Evolutionary conservation across 768 basidiomycete genomes (phyloP), one percentile per base, ranked within the genome.

Genomic region (Collybiopsis luxurians): DNA sequence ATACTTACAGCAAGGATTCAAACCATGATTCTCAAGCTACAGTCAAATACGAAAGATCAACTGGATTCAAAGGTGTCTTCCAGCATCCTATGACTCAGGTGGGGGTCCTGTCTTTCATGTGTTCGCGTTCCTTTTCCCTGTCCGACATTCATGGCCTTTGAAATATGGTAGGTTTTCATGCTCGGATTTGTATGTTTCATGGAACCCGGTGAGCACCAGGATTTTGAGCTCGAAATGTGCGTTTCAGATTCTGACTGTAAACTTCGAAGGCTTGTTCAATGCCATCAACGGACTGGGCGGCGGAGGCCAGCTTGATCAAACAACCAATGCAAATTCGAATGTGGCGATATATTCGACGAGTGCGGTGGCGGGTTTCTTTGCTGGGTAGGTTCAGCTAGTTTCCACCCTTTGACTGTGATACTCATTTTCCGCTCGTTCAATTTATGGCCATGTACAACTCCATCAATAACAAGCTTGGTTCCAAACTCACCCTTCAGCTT

Each of bases 391-490:
- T 1, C 21, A 3, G n/a, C n/a, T 24, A 3, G n/a, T n/a, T n/a
- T n/a, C n/a, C n/a, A n/a, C n/a, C n/a, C n/a, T n/a, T n/a, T n/a
- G n/a, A n/a, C n/a, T n/a, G n/a, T n/a, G 7, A 21, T 7, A 1
- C 4, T 24, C 27, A 21, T 27, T 19, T 38, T 10, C n/a, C n/a
- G n/a, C n/a, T n/a, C n/a, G n/a, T n/a, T n/a, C n/a, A n/a, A n/a
- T n/a, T n/a, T n/a, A n/a, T n/a, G n/a, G n/a, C 2, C 21, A n/a
- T 26, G 26, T 54, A 13, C 5, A 90, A 90, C 17, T 87, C 89
- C 3, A 72, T 92, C 66, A 90, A 90, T 72, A 95, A 95, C 61
- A 82, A 82, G 53, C 75, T 95, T 24, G 93, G 93, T n/a, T 76
- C 89, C 39, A 79, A 83, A 26, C 65, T 86, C 24, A 90, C 92